phyloP scores from a whole-genome alignment of 345 rosid species.

The Eutrema japonicum region DNA sequence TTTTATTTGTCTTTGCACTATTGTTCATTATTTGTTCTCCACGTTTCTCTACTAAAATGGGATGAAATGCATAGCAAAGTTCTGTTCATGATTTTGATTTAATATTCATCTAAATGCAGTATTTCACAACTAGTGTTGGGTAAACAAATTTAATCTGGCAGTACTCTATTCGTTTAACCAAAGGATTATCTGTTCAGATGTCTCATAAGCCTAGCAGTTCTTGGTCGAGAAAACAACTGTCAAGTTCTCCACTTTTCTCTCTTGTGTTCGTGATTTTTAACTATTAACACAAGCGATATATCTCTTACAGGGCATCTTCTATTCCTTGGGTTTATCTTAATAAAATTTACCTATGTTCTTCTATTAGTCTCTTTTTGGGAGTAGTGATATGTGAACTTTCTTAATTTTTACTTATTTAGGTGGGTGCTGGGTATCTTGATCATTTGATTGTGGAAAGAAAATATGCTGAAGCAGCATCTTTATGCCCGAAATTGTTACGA shows the following conservation, averaged over 20 bases:
- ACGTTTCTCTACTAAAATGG: slow-evolving; percentile 3
- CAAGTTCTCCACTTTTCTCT: slow-evolving; percentile 1
- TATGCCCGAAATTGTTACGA: slow-evolving; percentile 91
- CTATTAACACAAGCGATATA: neutral
- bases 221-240: slow-evolving; percentile 11
- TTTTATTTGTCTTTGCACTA: slow-evolving; percentile 6
- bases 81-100: neutral
- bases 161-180: neutral
- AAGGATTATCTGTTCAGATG: slow-evolving; percentile 12
- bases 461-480: slow-evolving; percentile 96
- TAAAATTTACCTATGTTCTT: neutral
- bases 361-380: slow-evolving; percentile 2
- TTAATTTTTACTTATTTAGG: slow-evolving; percentile 55
- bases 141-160: neutral
- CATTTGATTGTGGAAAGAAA: slow-evolving; percentile 97
- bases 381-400: slow-evolving; percentile 3
- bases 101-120: neutral
- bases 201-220: slow-evolving; percentile 22
- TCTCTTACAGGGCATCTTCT: neutral
- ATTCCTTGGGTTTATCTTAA: neutral
- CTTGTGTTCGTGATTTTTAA: neutral
- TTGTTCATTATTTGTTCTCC: slow-evolving; percentile 2
- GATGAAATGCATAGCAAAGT: slow-evolving; percentile 1
- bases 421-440: slow-evolving; percentile 98
- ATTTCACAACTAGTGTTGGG: neutral